Base-by-base conservation (phyloP, 495 filamentous ascomycete species). In the Stereocaulon alpinum region DNA sequence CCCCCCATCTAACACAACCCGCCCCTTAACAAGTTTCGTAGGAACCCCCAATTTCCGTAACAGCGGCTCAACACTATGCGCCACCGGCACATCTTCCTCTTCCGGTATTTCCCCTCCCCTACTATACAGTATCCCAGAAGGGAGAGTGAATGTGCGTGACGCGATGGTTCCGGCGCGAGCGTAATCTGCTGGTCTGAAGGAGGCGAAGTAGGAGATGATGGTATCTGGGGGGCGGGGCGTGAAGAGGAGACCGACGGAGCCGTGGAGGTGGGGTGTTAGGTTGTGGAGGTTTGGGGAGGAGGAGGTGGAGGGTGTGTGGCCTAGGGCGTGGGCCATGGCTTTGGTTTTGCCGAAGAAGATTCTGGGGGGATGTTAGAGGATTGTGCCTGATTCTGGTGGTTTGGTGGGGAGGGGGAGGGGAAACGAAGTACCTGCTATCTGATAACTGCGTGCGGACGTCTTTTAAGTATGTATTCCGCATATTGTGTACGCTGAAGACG, bases 311-410 rank as follows among this genome's bases (percentile, higher is more conserved):
- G 82, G 75, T 59, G 73, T 83, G 45, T 76, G 75, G 64, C 91
- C 92, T 12, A 98, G 85, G 54, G 93, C 89, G 74, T 89, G 86
- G 59, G 89, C 86, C 87, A 96, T 97, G 67, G 96, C 91, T 76
- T 96, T 96, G 49, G 92, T 97, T 73, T 96, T 97, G 71, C 93
- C 93, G 72, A 96, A 96, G 82, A 96, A 96, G 69, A 98, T 70
- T 61, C 92, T 42, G n/a, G n/a, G n/a, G n/a, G n/a, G n/a, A n/a
- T n/a, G n/a, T n/a, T n/a, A n/a, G n/a, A n/a, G n/a, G n/a, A n/a
- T n/a, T n/a, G n/a, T n/a, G n/a, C n/a, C n/a, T n/a, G n/a, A n/a
- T n/a, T n/a, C n/a, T n/a, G n/a, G n/a, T n/a, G n/a, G n/a, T n/a
- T n/a, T n/a, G n/a, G n/a, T n/a, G n/a, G n/a, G n/a, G n/a, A n/a